Percentiles rank a stretch among this genome's conserved stretches.
phyloP scores from a whole-genome alignment of 129 eudicot species.

The Daucus carota region DH1_v3.0 NC_030389.2:3930501-3931000 shows the following conservation, averaged over 20 bases:
- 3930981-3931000: conserved; percentile 89
- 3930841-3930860: conserved; percentile 74
- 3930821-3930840: conserved; percentile 74
- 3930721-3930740: not conserved
- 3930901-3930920: not conserved
- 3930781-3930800: conserved; percentile 76
- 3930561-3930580: no score
- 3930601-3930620: conserved; percentile 98
- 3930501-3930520: not conserved
- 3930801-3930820: conserved; percentile 68
- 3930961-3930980: conserved; percentile 90
- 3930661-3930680: conserved; percentile 98
- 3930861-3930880: conserved; percentile 68
- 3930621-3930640: conserved; percentile 72
- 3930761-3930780: conserved; percentile 86
- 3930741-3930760: conserved; percentile 61
- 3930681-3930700: conserved; percentile 56
- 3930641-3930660: conserved; percentile 70
- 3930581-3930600: conserved; percentile 92
- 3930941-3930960: conserved; percentile 36
- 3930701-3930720: conserved; percentile 9
- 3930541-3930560: not conserved
- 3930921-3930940: not conserved
- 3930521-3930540: not conserved
- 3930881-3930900: conserved; percentile 1